phyloP scores from a whole-genome alignment of 495 filamentous ascomycete genomes.

The Chaetomium fimeti region DNA sequence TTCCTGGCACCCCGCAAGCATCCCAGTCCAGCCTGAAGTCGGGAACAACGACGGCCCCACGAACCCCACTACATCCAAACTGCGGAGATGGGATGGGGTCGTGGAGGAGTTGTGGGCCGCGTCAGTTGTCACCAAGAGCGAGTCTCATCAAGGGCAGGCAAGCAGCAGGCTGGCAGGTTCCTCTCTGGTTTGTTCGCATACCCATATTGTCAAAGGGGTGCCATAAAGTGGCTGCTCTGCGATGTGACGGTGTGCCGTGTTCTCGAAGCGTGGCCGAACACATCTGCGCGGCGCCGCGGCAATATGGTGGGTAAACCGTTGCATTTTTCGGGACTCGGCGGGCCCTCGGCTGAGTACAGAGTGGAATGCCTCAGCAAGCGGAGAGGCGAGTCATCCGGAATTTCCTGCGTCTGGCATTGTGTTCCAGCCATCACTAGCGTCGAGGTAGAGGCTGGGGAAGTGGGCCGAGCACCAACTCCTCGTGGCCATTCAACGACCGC shows the following conservation, averaged over 20 bases:
- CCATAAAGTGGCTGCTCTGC: not conserved
- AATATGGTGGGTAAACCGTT: constrained; percentile 4
- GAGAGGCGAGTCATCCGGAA: constrained; percentile 12
- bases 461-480: not conserved
- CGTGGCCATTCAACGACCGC: not conserved
- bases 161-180: not conserved
- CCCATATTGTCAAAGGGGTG: not conserved
- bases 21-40: constrained; percentile 15
- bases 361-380: constrained; percentile 22
- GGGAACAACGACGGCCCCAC: constrained; percentile 15
- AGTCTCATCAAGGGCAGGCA: too few relatives aligned
- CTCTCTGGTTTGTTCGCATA: not conserved
- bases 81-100: constrained; percentile 19
- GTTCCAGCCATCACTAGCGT: constrained; percentile 2
- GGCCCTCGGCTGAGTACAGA: constrained; percentile 18
- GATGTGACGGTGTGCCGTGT: constrained; percentile 10
- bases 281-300: constrained; percentile 8
- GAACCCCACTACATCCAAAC: constrained; percentile 10
- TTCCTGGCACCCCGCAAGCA: constrained; percentile 18
- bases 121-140: not conserved
- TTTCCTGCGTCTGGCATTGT: not conserved
- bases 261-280: constrained; percentile 18
- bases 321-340: constrained; percentile 8
- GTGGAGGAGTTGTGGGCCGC: not conserved
- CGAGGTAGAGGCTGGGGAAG: not conserved